These are phyloP conservation scores for Lactarius deliciosus DNA, from an alignment of 768 basidiomycete genomes.

Conservation along the genomic window DNA sequence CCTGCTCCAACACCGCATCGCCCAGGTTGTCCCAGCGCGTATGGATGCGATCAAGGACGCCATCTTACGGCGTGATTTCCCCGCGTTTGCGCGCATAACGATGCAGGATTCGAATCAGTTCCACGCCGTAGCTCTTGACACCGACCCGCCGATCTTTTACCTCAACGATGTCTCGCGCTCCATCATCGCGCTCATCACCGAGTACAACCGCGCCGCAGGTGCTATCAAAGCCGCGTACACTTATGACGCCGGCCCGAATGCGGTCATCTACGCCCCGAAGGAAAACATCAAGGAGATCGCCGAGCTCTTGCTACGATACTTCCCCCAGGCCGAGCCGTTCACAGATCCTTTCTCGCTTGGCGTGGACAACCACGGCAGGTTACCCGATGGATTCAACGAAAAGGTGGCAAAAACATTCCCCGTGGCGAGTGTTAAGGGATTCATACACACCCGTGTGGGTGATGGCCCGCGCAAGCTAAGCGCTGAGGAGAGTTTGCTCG, in stretches of 20 bases:
- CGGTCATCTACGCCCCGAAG: slow-evolving; percentile 88
- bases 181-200: slow-evolving; percentile 89
- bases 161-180: slow-evolving; percentile 96
- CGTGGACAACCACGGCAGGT: slow-evolving; percentile 45
- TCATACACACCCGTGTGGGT: slow-evolving; percentile 92
- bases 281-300: slow-evolving; percentile 79
- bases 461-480: slow-evolving; percentile 81
- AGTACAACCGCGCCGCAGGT: slow-evolving; percentile 82
- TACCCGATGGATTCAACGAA: slow-evolving; percentile 74
- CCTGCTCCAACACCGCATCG: slow-evolving; percentile 87
- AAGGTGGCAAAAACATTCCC: slow-evolving; percentile 72
- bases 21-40: slow-evolving; percentile 78
- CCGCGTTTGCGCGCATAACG: slow-evolving; percentile 84
- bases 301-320: slow-evolving; percentile 73
- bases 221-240: slow-evolving; percentile 91
- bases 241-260: slow-evolving; percentile 98
- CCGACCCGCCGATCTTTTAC: slow-evolving; percentile 97
- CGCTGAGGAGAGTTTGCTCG: slow-evolving; percentile 63
- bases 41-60: slow-evolving; percentile 83
- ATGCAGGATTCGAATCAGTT: slow-evolving; percentile 99
- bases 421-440: slow-evolving; percentile 76
- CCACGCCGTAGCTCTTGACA: slow-evolving; percentile 97
- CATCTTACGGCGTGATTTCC: slow-evolving; percentile 78
- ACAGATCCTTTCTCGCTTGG: slow-evolving; percentile 68
- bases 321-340: slow-evolving; percentile 80